Percentiles rank a stretch among this genome's conserved stretches.
Conservation (phyloP, 2,329 filamentous ascomycete genomes). For the Aspergillus luchuensis region DNA sequence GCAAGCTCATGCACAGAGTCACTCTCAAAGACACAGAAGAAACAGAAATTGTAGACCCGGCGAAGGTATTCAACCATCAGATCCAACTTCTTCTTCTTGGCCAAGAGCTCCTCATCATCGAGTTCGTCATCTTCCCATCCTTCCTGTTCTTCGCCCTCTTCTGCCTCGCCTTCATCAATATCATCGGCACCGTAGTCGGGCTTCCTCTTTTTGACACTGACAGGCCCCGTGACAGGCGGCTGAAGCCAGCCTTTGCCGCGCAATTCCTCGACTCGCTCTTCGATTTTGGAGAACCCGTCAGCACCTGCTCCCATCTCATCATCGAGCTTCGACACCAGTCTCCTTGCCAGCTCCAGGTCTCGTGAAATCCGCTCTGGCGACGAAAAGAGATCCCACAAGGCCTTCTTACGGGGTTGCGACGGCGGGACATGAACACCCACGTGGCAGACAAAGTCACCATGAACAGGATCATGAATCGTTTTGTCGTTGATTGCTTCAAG, state of each 20-base stretch:
- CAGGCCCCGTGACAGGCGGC: slow-evolving; percentile 53
- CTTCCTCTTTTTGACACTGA: slow-evolving; percentile 57
- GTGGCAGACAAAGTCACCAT: slow-evolving; percentile 96
- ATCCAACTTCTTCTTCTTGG: slow-evolving; percentile 96
- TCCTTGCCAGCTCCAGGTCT: slow-evolving; percentile 79
- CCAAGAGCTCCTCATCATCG: slow-evolving; percentile 84
- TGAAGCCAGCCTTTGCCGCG: slow-evolving; percentile 75
- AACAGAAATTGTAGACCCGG: slow-evolving; percentile 97
- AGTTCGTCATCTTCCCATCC: slow-evolving; percentile 68
- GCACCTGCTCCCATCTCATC: slow-evolving; percentile 75
- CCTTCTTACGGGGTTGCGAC: slow-evolving; percentile 84
- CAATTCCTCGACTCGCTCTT: slow-evolving; percentile 82
- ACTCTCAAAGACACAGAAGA: slow-evolving; percentile 98
- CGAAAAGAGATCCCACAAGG: slow-evolving; percentile 94
- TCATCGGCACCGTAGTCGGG: slow-evolving; percentile 50
- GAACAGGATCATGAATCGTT: slow-evolving; percentile 89
- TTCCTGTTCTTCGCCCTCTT: slow-evolving; percentile 79
- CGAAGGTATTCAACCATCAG: slow-evolving; percentile 94
- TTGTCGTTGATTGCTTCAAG: slow-evolving; percentile 96
- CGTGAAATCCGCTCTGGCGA: slow-evolving; percentile 90
- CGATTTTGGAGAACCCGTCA: slow-evolving; percentile 77
- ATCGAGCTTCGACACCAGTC: slow-evolving; percentile 82
- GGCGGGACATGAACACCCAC: slow-evolving; percentile 94
- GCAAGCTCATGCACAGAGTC: slow-evolving; percentile 96
- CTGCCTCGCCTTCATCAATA: slow-evolving; percentile 61